Evolutionary conservation across 176 grass and related monocot species (phyloP).

Genomic region (Chloris gayana): DNA sequence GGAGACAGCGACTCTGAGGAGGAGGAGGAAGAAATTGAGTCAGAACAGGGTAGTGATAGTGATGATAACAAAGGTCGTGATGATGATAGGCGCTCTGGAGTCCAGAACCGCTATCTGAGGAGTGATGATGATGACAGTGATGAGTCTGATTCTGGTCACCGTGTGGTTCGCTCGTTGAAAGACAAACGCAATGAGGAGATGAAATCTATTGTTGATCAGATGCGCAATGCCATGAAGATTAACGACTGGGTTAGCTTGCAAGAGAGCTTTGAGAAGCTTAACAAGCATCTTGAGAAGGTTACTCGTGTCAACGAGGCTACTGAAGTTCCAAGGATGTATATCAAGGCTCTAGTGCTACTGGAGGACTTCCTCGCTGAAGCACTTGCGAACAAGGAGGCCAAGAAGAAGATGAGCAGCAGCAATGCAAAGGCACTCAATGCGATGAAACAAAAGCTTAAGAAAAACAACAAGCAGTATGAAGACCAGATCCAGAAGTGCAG

Average conservation of each 20-base stretch:
- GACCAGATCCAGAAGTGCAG: slow-evolving; percentile 67
- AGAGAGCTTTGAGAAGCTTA: slow-evolving; percentile 89
- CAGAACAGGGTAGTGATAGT: slow-evolving; percentile 49
- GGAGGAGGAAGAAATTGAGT: slow-evolving; percentile 62
- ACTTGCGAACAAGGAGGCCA: slow-evolving; percentile 89
- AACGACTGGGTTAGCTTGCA: slow-evolving; percentile 94
- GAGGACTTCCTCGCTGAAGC: slow-evolving; percentile 88
- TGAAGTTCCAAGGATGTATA: slow-evolving; percentile 75
- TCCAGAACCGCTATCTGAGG: slow-evolving; percentile 60
- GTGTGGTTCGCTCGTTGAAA: slow-evolving; percentile 68
- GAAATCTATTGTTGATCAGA: slow-evolving; percentile 80
- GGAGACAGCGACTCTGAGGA: slow-evolving; percentile 86
- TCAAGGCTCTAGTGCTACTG: slow-evolving; percentile 78
- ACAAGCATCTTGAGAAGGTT: slow-evolving; percentile 98
- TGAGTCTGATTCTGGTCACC: slow-evolving; percentile 79
- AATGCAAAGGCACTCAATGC: slow-evolving; percentile 79
- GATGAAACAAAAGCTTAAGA: slow-evolving; percentile 93
- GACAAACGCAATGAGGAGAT: slow-evolving; percentile 91
- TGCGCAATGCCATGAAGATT: slow-evolving; percentile 95
- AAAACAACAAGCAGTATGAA: slow-evolving; percentile 94
- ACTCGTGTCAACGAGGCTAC: slow-evolving; percentile 78
- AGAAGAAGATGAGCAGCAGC: slow-evolving; percentile 98
- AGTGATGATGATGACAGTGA: slow-evolving; percentile 60
- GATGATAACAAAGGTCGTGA: slow-evolving; percentile 26
- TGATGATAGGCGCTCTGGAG: slow-evolving; percentile 15